Evolutionary conservation across 305 asterid species (phyloP).

Genomic region (Fraxinus angustifolia): DNA sequence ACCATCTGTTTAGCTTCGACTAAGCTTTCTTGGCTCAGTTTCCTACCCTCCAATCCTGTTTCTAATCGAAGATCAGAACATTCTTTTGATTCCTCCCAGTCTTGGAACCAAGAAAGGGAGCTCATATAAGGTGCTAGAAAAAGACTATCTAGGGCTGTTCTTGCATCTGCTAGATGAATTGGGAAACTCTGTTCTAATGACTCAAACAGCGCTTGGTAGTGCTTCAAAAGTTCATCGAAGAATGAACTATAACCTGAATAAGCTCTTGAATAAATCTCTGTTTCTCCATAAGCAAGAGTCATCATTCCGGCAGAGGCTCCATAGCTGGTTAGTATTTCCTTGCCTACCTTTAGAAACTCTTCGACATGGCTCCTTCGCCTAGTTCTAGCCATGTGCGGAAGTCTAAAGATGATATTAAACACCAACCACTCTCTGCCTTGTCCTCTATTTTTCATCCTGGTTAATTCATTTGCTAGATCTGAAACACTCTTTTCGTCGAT

Average conservation of each 20-base stretch:
- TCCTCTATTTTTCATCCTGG: neutral
- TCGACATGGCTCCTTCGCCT: conserved; percentile 27
- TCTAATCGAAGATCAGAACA: conserved; percentile 3
- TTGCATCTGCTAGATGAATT: conserved; percentile 29
- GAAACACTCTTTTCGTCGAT: conserved; percentile 27
- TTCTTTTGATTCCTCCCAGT: conserved; percentile 26
- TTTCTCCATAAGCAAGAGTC: conserved; percentile 19
- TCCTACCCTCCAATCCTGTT: conserved; percentile 18
- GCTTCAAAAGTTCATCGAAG: conserved; percentile 11
- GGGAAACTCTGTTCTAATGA: conserved; percentile 29
- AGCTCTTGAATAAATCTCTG: neutral
- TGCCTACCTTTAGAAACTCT: conserved; percentile 28
- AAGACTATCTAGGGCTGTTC: conserved; percentile 23
- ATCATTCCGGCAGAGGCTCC: conserved; percentile 22
- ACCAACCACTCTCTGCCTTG: conserved; percentile 27
- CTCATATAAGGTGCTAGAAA: conserved; percentile 25
- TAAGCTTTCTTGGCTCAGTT: conserved; percentile 26
- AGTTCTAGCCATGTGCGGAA: conserved; percentile 33
- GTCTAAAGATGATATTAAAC: conserved; percentile 29
- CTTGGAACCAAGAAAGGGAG: conserved; percentile 4
- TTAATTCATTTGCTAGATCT: conserved; percentile 16
- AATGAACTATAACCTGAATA: conserved; percentile 18
- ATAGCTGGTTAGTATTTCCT: conserved; percentile 18
- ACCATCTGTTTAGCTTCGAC: conserved; percentile 26
- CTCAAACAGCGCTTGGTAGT: conserved; percentile 26